phyloP scores from a whole-genome alignment of 2,329 filamentous ascomycete genomes.

The Falciphora oryzae region DNA sequence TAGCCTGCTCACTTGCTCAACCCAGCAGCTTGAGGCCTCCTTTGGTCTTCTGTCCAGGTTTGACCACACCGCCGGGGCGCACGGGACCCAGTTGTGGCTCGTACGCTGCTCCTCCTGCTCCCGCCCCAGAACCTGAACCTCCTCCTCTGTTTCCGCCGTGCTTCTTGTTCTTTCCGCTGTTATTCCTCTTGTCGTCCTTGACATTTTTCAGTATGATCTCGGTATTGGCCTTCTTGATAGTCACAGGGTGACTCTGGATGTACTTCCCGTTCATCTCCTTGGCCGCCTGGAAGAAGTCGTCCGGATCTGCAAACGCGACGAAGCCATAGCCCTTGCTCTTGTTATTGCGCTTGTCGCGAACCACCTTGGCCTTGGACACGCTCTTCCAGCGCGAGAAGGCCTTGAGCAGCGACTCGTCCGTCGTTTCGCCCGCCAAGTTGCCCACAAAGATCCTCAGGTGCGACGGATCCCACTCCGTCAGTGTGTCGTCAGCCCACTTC shows the following conservation, averaged over 20 bases:
- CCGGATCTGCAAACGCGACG: conserved; percentile 89
- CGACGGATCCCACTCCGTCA: conserved; percentile 92
- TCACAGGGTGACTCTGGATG: conserved; percentile 92
- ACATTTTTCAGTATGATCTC: conserved; percentile 77
- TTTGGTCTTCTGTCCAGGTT: conserved; percentile 63
- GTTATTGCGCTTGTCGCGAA: conserved; percentile 90
- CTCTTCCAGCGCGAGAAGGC: conserved; percentile 86
- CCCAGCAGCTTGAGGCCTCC: conserved; percentile 57
- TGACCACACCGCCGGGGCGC: conserved; percentile 48
- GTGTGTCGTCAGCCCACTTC: conserved; percentile 80
- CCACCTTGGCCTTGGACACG: conserved; percentile 86
- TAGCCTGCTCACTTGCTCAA: conserved; percentile 26
- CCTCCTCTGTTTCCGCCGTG: conserved; percentile 25
- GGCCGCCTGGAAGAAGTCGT: conserved; percentile 93
- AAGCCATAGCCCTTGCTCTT: conserved; percentile 97
- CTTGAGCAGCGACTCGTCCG: conserved; percentile 90
- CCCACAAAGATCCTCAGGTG: conserved; percentile 95
- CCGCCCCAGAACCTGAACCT: conserved; percentile 26
- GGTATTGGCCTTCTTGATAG: conserved; percentile 81
- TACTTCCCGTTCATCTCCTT: conserved; percentile 99
- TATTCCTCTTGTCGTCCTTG: conserved; percentile 49
- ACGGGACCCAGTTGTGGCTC: conserved; percentile 47
- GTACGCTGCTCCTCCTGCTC: conserved; percentile 29
- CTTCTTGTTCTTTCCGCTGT: conserved; percentile 43
- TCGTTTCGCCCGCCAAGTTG: conserved; percentile 94